Evolutionary conservation across 192 early-diverging fungal genomes (phyloP).

Genomic region (Borealophlyctis nickersoniae): DNA sequence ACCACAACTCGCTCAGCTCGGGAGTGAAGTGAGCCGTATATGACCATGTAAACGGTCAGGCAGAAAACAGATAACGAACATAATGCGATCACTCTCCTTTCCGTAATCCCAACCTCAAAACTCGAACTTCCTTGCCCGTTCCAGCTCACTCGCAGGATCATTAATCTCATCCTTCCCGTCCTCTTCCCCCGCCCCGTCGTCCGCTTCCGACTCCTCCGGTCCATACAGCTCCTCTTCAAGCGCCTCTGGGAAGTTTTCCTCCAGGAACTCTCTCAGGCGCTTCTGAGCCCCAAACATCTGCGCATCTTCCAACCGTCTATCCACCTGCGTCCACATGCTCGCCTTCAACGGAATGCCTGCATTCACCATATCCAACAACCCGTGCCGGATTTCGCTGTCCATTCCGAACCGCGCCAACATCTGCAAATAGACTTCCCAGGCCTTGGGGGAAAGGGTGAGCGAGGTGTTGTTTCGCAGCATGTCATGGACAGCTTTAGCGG

Average conservation of each 20-base stretch:
- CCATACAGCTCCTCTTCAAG: too few relatives aligned
- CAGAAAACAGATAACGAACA: too few relatives aligned
- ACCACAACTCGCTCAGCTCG: too few relatives aligned
- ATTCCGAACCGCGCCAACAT: conserved; percentile 20
- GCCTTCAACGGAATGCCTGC: conserved; percentile 4
- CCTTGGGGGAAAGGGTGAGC: background rate
- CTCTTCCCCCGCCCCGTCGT: conserved; percentile 3
- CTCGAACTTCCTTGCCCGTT: too few relatives aligned
- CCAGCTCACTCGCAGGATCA: too few relatives aligned
- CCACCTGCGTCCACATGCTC: background rate
- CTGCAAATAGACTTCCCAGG: background rate
- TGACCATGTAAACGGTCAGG: too few relatives aligned
- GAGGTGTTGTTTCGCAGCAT: too few relatives aligned
- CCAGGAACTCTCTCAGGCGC: background rate
- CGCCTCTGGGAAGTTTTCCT: conserved; percentile 11
- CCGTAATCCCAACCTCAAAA: too few relatives aligned
- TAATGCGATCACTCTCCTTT: too few relatives aligned
- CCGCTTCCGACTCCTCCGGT: background rate
- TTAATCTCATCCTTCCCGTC: background rate
- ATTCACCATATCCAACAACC: conserved; percentile 30
- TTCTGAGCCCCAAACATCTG: background rate
- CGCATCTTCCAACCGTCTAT: background rate
- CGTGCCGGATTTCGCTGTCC: background rate
- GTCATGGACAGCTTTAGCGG: conserved; percentile 8
- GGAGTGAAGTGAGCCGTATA: too few relatives aligned